Evolutionary conservation across 192 early-diverging fungal genomes (phyloP), one percentile per base, ranked within the genome.

Genomic region (Mortierella hygrophila): DNA sequence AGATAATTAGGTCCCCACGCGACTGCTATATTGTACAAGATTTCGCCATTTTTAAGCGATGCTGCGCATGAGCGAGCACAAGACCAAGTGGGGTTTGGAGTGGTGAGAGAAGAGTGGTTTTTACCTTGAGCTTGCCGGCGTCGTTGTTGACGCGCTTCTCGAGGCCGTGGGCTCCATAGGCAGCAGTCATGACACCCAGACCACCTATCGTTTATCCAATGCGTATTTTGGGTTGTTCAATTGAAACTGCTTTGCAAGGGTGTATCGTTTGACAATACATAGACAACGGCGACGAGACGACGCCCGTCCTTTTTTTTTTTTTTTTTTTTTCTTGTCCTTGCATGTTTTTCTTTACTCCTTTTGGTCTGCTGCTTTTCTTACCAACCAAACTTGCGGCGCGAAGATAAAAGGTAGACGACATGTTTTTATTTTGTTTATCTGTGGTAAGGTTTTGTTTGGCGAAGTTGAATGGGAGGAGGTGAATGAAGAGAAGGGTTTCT

Each of bases 81-180:
- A 57, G 52, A 26, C 16, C 3, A 54, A 15, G 55, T 2, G 41
- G 41, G n/a, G n/a, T n/a, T n/a, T n/a, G n/a, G n/a, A n/a, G n/a
- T n/a, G n/a, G 4, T 11, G 35, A 44, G 8, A 20, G 40, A 8
- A 23, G n/a, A 26, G 1, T 60, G 1, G 6, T 38, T 18, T 15
- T 74, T 74, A 84, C 82, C 82, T 85, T 85, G 72, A 85, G 32
- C 77, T 85, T 85, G 6, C 68, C 82, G 4, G 60, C 82, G 29
- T 85, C 82, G 38, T 49, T 70, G 46, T 85, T 85, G 77, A 85
- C 82, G 35, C 82, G 82, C 35, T 85, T 85, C 42, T 78, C 77
- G 47, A 85, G 82, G n/a, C 82, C 82, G 47, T 85, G 82, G 13
- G 82, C 82, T 13, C 82, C 82, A 75, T 85, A 85, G 40, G 77